Percentiles rank a stretch among this genome's conserved stretches.
Evolutionary conservation across 768 basidiomycete genomes (phyloP).

Genomic region (Amanita rimosa): DNA sequence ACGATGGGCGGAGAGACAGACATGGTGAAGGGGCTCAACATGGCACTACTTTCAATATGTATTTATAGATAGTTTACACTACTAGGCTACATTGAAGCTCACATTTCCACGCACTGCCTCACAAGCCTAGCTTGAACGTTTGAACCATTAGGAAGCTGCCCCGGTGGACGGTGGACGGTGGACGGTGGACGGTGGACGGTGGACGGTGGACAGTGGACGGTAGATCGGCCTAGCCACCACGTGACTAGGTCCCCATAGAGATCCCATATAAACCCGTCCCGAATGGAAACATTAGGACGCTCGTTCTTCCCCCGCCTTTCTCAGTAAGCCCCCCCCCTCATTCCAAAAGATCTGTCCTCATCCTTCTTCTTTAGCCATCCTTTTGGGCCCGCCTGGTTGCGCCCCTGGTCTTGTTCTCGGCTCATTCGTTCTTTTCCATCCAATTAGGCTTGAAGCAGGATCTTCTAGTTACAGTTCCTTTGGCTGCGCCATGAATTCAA

Average conservation of each 20-base stretch:
- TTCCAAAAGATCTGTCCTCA: not conserved
- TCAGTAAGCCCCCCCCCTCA: conserved; percentile 11
- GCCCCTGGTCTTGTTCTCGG: conserved; percentile 34
- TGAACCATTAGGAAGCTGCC: too few relatives aligned
- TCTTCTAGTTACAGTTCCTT: not conserved
- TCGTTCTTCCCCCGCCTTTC: conserved; percentile 17
- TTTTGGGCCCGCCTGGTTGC: conserved; percentile 63
- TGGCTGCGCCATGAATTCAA: conserved; percentile 32
- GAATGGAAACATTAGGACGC: conserved; percentile 6
- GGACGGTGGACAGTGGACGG: too few relatives aligned
- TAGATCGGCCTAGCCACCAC: too few relatives aligned
- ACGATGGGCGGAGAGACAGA: conserved; percentile 32
- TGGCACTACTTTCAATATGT: conserved; percentile 9
- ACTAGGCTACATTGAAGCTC: too few relatives aligned
- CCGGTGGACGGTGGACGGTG: too few relatives aligned
- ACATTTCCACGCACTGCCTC: too few relatives aligned
- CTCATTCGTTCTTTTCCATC: not conserved
- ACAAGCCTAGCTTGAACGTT: too few relatives aligned
- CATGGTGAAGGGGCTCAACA: conserved; percentile 14
- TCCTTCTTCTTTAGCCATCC: not conserved
- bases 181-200: too few relatives aligned
- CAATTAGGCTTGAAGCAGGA: conserved; percentile 9
- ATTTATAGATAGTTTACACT: too few relatives aligned
- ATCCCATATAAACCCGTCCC: too few relatives aligned
- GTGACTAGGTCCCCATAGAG: too few relatives aligned